These are phyloP conservation scores for Acacia concinna DNA, from an alignment of 331 rosid species.

Conservation along the genomic window DNA sequence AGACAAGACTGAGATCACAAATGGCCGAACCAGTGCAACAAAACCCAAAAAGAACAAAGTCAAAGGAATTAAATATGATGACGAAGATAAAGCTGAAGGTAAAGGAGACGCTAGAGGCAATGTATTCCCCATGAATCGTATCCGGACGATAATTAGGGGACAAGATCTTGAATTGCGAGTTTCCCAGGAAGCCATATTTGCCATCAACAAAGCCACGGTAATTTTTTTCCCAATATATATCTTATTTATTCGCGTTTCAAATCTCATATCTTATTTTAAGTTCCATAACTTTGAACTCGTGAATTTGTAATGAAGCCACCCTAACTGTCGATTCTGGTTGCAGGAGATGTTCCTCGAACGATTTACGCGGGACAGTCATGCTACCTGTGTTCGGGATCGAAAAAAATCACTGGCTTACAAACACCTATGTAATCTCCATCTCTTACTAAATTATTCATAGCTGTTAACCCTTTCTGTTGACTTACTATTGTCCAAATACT, in stretches of 20 bases:
- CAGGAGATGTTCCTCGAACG: slow-evolving; percentile 87
- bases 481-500: neutral
- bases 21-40: slow-evolving; percentile 24
- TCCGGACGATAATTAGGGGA: slow-evolving; percentile 56
- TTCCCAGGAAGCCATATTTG: slow-evolving; percentile 67
- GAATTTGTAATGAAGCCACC: neutral
- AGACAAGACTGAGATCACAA: slow-evolving; percentile 26
- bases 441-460: neutral
- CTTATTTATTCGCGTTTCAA: neutral
- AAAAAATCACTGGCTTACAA: slow-evolving; percentile 73
- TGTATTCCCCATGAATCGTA: slow-evolving; percentile 79
- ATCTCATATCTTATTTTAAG: neutral
- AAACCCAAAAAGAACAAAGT: slow-evolving; percentile 34
- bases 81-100: slow-evolving; percentile 30
- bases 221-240: neutral
- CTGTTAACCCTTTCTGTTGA: neutral
- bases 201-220: slow-evolving; percentile 80
- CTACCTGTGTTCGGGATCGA: slow-evolving; percentile 53
- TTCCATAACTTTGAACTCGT: neutral
- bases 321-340: slow-evolving; percentile 26
- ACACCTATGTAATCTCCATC: slow-evolving; percentile 58
- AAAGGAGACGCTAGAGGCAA: slow-evolving; percentile 44
- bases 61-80: slow-evolving; percentile 29
- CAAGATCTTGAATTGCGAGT: slow-evolving; percentile 58
- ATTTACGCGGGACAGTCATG: slow-evolving; percentile 58